phyloP scores from a whole-genome alignment of 129 eudicot species.

The Escallonia herrerae region DNA sequence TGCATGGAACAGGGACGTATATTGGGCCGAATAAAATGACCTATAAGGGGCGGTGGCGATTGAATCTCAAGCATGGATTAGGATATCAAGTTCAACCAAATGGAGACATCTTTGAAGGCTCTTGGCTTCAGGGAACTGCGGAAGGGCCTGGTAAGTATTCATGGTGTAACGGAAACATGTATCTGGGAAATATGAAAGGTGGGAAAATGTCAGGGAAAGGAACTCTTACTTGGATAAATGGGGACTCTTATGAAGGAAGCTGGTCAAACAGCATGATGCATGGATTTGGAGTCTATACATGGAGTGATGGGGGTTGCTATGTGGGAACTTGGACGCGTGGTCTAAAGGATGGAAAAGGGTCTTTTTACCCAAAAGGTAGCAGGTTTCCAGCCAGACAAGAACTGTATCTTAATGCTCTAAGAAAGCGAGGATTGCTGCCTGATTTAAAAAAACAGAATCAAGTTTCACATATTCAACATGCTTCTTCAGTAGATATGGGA shows the following conservation, averaged over 20 bases:
- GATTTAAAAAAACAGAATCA: conserved; percentile 62
- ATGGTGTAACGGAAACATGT: conserved; percentile 72
- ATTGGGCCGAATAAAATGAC: conserved; percentile 41
- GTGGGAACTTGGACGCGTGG: conserved; percentile 92
- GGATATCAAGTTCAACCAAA: conserved; percentile 74
- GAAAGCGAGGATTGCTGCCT: conserved; percentile 67
- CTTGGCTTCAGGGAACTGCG: conserved; percentile 95
- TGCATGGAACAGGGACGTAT: conserved; percentile 76
- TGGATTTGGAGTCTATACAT: conserved; percentile 89
- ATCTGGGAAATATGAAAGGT: conserved; percentile 72
- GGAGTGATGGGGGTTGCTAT: conserved; percentile 73
- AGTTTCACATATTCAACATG: conserved; percentile 78
- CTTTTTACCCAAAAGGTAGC: conserved; percentile 70
- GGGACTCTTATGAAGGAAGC: conserved; percentile 76
- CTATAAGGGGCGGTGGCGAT: conserved; percentile 86
- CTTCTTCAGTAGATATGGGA: conserved; percentile 78
- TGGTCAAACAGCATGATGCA: conserved; percentile 81
- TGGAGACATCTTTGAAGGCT: conserved; percentile 84
- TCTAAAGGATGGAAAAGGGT: conserved; percentile 83
- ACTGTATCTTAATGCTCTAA: conserved; percentile 58
- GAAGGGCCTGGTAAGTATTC: conserved; percentile 96
- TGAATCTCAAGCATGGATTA: conserved; percentile 77
- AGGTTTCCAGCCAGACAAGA: conserved; percentile 53
- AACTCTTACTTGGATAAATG: conserved; percentile 68
- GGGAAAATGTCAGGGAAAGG: conserved; percentile 87